phyloP scores from a whole-genome alignment of 345 rosid species.

The Gossypium thurberi region DNA sequence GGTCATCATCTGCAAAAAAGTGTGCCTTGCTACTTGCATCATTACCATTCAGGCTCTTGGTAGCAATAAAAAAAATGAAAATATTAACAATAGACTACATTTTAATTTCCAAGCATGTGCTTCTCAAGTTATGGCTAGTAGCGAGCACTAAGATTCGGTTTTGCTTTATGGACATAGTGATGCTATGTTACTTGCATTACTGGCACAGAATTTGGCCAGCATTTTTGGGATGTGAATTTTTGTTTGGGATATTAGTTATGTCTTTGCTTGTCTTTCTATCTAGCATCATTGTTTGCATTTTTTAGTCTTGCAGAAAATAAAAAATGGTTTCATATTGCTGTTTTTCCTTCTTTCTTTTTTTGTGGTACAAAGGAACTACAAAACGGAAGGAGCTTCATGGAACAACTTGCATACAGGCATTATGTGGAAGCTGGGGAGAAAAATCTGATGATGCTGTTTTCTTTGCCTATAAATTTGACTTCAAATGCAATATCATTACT shows the following conservation, averaged over 20 bases:
- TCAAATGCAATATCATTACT: constrained; percentile 39
- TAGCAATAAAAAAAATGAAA: neutral
- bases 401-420: constrained; percentile 38
- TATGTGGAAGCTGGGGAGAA: constrained; percentile 70
- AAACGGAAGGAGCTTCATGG: constrained; percentile 93
- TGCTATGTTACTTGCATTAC: neutral
- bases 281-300: constrained; percentile 7
- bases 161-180: neutral
- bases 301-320: neutral
- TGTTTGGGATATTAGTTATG: neutral
- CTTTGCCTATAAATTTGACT: constrained; percentile 65
- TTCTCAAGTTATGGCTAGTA: neutral
- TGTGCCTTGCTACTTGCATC: neutral
- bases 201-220: neutral
- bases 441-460: constrained; percentile 43
- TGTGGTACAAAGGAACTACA: constrained; percentile 53
- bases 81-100: neutral
- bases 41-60: neutral
- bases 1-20: neutral
- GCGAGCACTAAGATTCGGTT: neutral
- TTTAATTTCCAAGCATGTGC: neutral
- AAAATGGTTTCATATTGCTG: neutral
- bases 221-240: neutral
- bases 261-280: neutral
- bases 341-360: constrained; percentile 1